These are phyloP conservation scores for Paraphysoderma sedebokerense DNA, from an alignment of 371 early-diverging fungal species.

Conservation along the genomic window DNA sequence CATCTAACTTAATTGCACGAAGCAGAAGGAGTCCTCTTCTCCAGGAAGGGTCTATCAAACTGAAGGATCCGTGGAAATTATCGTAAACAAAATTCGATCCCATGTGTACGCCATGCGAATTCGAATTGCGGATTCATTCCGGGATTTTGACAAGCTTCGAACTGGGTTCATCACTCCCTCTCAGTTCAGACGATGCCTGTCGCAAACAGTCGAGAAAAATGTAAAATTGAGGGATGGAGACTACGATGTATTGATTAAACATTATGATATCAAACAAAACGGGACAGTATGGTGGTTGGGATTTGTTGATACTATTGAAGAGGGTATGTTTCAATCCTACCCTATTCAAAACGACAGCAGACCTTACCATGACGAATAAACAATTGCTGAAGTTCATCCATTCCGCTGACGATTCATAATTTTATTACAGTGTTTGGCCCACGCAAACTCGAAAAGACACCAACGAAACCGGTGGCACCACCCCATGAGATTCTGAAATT, in stretches of 20 bases:
- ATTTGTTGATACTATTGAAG: slow-evolving; percentile 26
- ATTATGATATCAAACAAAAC: slow-evolving; percentile 10
- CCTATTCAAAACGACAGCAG: neutral
- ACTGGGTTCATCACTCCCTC: slow-evolving; percentile 18
- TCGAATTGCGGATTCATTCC: slow-evolving; percentile 21
- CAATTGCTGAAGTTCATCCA: neutral
- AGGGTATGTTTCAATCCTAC: too few species aligned
- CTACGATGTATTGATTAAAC: slow-evolving; percentile 9
- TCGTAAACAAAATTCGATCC: slow-evolving; percentile 13
- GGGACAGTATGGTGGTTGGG: slow-evolving; percentile 17
- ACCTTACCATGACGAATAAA: neutral
- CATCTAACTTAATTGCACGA: too few species aligned
- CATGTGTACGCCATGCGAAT: slow-evolving; percentile 20
- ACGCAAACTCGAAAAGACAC: slow-evolving; percentile 17
- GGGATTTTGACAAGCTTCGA: slow-evolving; percentile 27
- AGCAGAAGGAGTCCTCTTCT: too few species aligned
- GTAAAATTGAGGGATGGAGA: slow-evolving; percentile 20
- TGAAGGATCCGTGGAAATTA: too few species aligned
- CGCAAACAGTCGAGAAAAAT: slow-evolving; percentile 16
- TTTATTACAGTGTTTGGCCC: slow-evolving; percentile 21
- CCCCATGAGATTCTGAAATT: slow-evolving; percentile 17
- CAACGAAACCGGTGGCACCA: slow-evolving; percentile 14
- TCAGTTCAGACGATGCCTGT: slow-evolving; percentile 23
- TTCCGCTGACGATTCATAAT: too few species aligned
- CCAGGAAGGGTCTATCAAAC: too few species aligned